Evolutionary conservation across 2,329 filamentous ascomycete species (phyloP).

Genomic region (Microsporum canis): DNA sequence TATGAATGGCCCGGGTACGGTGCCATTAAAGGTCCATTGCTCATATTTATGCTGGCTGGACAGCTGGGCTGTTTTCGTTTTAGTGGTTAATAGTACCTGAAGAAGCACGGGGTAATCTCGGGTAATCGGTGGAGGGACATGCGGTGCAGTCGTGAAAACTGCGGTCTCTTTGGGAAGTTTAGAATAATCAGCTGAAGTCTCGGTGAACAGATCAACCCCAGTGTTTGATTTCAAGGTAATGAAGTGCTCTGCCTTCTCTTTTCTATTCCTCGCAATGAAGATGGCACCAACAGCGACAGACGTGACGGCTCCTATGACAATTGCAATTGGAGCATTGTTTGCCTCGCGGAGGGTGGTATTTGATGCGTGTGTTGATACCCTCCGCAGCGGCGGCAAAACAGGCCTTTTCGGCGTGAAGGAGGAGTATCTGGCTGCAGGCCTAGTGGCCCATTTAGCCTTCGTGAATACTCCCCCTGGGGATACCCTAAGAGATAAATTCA

Average conservation of each 20-base stretch:
- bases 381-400: not conserved
- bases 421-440: not conserved
- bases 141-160: slow-evolving; percentile 21
- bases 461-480: not conserved
- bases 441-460: not conserved
- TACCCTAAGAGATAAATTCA: not conserved
- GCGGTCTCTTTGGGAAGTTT: slow-evolving; percentile 23
- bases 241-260: slow-evolving; percentile 6
- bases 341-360: not conserved
- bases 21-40: slow-evolving; percentile 27
- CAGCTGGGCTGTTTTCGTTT: slow-evolving; percentile 21
- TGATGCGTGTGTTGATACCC: slow-evolving; percentile 6
- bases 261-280: not conserved
- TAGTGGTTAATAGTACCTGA: slow-evolving; percentile 21
- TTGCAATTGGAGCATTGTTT: slow-evolving; percentile 3
- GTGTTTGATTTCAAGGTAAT: not conserved
- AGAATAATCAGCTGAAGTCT: slow-evolving; percentile 9
- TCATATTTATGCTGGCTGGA: slow-evolving; percentile 29
- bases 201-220: slow-evolving; percentile 1
- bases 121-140: slow-evolving; percentile 24
- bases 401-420: too few species aligned
- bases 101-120: slow-evolving; percentile 24
- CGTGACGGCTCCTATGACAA: slow-evolving; percentile 1
- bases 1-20: slow-evolving; percentile 27
- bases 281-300: not conserved